These are phyloP conservation scores for Neurospora sp. DNA, from an alignment of 495 filamentous ascomycete species.

Conservation along the genomic window DNA sequence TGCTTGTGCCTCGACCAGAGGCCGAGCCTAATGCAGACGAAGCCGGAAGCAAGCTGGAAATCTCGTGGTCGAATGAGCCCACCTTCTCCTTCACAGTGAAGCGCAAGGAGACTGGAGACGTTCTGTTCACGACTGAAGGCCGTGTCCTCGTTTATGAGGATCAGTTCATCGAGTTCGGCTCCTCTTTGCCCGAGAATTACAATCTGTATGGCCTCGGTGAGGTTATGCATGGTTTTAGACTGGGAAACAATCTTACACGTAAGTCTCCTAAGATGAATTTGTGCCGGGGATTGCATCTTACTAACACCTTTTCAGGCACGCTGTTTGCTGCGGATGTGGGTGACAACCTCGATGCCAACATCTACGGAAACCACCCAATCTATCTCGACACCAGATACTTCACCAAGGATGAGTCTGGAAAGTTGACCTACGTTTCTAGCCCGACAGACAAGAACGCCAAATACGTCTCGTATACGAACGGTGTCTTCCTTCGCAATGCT, in stretches of 20 bases:
- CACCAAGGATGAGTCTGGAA: conserved; percentile 42
- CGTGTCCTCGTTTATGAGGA: conserved; percentile 62
- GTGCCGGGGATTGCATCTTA: background rate
- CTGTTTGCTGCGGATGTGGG: conserved; percentile 61
- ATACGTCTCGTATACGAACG: conserved; percentile 64
- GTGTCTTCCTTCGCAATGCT: conserved; percentile 70
- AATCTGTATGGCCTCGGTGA: conserved; percentile 81
- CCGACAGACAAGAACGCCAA: conserved; percentile 41
- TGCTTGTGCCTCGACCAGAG: conserved; percentile 49
- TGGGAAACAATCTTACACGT: conserved; percentile 65
- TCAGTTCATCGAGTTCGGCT: conserved; percentile 71
- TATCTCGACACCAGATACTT: conserved; percentile 75
- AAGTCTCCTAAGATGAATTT: conserved; percentile 17
- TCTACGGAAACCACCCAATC: conserved; percentile 75
- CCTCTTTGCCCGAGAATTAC: conserved; percentile 58
- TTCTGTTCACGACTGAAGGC: conserved; percentile 66
- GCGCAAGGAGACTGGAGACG: conserved; percentile 51
- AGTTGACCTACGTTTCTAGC: conserved; percentile 42
- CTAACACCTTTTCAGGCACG: conserved; percentile 33
- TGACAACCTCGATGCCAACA: conserved; percentile 56
- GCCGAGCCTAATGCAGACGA: conserved; percentile 28
- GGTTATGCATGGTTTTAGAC: conserved; percentile 59
- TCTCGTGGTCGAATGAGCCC: conserved; percentile 50
- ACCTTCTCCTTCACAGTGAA: conserved; percentile 68
- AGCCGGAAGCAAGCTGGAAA: conserved; percentile 38